A percentile compares a stretch with the other conserved stretches of the same genome.
Evolutionary conservation across 495 filamentous ascomycete species (phyloP).

Genomic region (Alectoria sarmentosa): DNA sequence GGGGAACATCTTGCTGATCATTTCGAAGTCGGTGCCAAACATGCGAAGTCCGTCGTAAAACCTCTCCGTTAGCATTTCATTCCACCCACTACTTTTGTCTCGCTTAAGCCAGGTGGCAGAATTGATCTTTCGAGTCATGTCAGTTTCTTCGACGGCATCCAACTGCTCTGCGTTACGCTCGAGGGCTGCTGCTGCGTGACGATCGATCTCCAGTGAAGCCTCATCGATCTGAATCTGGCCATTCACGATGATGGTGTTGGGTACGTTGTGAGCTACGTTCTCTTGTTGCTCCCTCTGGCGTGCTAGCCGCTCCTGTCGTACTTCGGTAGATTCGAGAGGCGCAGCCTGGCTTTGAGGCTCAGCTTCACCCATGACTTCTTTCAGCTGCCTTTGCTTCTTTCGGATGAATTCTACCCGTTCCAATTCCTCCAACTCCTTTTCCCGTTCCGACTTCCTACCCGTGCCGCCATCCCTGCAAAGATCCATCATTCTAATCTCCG

Average conservation of each 20-base stretch:
- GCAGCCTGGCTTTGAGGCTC: constrained; percentile 18
- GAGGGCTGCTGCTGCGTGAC: constrained; percentile 59
- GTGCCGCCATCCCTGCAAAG: constrained; percentile 68
- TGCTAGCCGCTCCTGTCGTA: constrained; percentile 43
- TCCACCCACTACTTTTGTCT: constrained; percentile 68
- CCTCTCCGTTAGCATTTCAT: constrained; percentile 63
- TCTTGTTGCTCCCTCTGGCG: constrained; percentile 37
- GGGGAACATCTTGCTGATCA: constrained; percentile 77
- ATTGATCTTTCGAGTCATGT: constrained; percentile 71
- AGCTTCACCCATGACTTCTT: constrained; percentile 29
- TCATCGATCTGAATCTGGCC: constrained; percentile 78
- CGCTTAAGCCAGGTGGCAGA: constrained; percentile 64
- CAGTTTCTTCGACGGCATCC: constrained; percentile 68
- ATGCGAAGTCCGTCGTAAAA: constrained; percentile 80
- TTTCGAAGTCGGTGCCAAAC: constrained; percentile 91
- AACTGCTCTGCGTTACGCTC: constrained; percentile 49
- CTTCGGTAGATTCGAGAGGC: constrained; percentile 6
- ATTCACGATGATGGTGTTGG: constrained; percentile 66
- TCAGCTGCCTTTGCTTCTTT: constrained; percentile 40
- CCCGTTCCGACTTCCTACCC: constrained; percentile 73
- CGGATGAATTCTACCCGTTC: constrained; percentile 45
- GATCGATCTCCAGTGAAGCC: constrained; percentile 68
- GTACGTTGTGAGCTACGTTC: constrained; percentile 34
- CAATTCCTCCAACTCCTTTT: constrained; percentile 48
- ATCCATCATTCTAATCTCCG: constrained; percentile 72